Conservation (phyloP, 1,139 yeast genomes). For the Candida glucosophila region DNA sequence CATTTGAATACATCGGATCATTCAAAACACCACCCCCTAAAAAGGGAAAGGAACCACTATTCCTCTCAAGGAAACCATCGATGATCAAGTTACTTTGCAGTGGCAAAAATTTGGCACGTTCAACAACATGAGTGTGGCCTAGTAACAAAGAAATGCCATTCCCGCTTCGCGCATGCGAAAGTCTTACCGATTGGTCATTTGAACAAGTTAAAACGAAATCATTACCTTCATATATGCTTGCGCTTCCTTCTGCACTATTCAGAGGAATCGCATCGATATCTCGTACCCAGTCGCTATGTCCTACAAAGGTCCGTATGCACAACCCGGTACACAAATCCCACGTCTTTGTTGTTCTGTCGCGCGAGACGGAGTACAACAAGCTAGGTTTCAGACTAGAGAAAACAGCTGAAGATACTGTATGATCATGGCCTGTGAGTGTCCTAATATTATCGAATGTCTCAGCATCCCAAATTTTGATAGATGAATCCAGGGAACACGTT, state of each 20-base stretch:
- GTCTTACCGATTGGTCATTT: conserved; percentile 68
- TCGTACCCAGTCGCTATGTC: conserved; percentile 90
- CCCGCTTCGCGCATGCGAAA: conserved; percentile 58
- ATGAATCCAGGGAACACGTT: conserved; percentile 68
- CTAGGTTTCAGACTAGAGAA: conserved; percentile 36
- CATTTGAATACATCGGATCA: conserved; percentile 20
- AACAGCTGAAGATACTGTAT: conserved; percentile 62
- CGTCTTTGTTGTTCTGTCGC: conserved; percentile 64
- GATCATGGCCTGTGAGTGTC: conserved; percentile 84
- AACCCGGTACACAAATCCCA: conserved; percentile 76
- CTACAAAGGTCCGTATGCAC: conserved; percentile 56
- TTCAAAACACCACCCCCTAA: conserved; percentile 24
- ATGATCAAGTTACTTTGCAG: conserved; percentile 35
- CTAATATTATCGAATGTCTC: conserved; percentile 46
- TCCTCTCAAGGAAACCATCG: conserved; percentile 37
- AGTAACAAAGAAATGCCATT: conserved; percentile 59
- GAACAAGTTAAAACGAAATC: conserved; percentile 70
- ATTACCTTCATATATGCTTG: too few relatives aligned
- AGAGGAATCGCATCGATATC: too few relatives aligned
- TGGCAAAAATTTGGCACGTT: conserved; percentile 66
- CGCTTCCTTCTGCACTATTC: conserved; percentile 18
- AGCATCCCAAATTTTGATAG: conserved; percentile 65
- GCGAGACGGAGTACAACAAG: conserved; percentile 58
- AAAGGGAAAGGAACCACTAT: conserved; percentile 22
- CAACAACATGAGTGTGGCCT: conserved; percentile 83